Conservation (phyloP, 2,329 filamentous ascomycete genomes). For the Hypoxylon sp. region DNA sequence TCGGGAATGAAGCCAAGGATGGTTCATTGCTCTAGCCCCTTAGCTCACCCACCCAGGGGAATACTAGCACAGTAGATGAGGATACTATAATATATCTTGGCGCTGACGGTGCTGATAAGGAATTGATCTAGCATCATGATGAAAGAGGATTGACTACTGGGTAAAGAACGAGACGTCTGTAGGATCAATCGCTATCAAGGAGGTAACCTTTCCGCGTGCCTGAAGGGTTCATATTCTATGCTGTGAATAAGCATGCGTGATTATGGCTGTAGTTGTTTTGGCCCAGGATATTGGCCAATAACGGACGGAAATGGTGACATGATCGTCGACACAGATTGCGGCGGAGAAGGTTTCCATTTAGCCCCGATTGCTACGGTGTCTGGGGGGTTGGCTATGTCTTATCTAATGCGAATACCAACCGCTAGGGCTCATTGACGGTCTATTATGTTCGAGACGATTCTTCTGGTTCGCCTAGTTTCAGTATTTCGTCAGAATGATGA, state of each 20-base stretch:
- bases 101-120: conserved; percentile 38
- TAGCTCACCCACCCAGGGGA: conserved; percentile 14
- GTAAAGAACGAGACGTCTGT: conserved; percentile 4
- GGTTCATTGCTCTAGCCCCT: conserved; percentile 34
- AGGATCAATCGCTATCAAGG: conserved; percentile 16
- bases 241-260: conserved; percentile 12
- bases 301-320: conserved; percentile 31
- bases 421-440: conserved; percentile 10
- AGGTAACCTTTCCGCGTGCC: conserved; percentile 31
- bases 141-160: conserved; percentile 11
- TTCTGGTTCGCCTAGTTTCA: conserved; percentile 6
- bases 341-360: conserved; percentile 25
- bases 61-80: conserved; percentile 2
- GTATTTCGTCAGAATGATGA: conserved; percentile 24
- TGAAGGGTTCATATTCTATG: conserved; percentile 17
- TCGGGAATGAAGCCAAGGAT: conserved; percentile 32
- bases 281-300: conserved; percentile 28
- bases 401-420: conserved; percentile 21
- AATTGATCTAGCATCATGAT: conserved; percentile 18
- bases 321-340: conserved; percentile 18
- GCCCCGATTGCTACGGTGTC: conserved; percentile 22
- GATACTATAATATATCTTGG: conserved; percentile 27
- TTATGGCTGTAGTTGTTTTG: conserved; percentile 13
- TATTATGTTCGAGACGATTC: conserved; percentile 15
- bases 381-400: conserved; percentile 6